Conservation (phyloP, 345 rosid species). For the Conringia planisiliqua region DNA sequence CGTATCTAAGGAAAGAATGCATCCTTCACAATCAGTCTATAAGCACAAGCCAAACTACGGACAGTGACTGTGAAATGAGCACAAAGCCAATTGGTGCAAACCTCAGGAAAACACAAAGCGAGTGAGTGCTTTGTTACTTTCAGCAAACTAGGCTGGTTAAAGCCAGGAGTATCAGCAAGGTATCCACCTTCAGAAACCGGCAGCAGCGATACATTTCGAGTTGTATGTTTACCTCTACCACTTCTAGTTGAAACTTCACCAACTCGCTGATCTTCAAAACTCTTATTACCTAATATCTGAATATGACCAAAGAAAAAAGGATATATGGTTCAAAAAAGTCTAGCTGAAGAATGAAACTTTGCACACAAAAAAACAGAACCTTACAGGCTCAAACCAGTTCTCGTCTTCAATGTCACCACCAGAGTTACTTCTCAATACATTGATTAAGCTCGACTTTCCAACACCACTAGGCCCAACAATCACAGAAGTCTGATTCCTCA, state of each 20-base stretch:
- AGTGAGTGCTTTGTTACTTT: slow-evolving; percentile 94
- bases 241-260: slow-evolving; percentile 83
- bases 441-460: slow-evolving; percentile 91
- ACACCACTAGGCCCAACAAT: slow-evolving; percentile 99
- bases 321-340: background rate
- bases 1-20: slow-evolving; percentile 41
- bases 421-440: slow-evolving; percentile 58
- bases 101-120: slow-evolving; percentile 85
- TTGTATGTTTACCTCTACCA: slow-evolving; percentile 91
- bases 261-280: slow-evolving; percentile 77
- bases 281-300: slow-evolving; percentile 70
- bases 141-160: slow-evolving; percentile 81
- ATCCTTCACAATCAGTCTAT: background rate
- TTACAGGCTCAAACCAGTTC: slow-evolving; percentile 73
- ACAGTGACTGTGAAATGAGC: background rate
- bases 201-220: slow-evolving; percentile 78
- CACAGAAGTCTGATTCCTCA: slow-evolving; percentile 83
- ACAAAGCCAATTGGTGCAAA: slow-evolving; percentile 24
- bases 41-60: background rate
- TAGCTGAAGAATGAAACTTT: background rate
- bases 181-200: slow-evolving; percentile 77
- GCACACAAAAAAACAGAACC: slow-evolving; percentile 31
- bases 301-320: background rate
- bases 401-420: slow-evolving; percentile 40
- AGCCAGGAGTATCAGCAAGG: slow-evolving; percentile 96